Percentiles rank a stretch among this genome's conserved stretches.
Evolutionary conservation across 2,329 filamentous ascomycete species (phyloP).

Genomic region (Exutisphaerella laricina): DNA sequence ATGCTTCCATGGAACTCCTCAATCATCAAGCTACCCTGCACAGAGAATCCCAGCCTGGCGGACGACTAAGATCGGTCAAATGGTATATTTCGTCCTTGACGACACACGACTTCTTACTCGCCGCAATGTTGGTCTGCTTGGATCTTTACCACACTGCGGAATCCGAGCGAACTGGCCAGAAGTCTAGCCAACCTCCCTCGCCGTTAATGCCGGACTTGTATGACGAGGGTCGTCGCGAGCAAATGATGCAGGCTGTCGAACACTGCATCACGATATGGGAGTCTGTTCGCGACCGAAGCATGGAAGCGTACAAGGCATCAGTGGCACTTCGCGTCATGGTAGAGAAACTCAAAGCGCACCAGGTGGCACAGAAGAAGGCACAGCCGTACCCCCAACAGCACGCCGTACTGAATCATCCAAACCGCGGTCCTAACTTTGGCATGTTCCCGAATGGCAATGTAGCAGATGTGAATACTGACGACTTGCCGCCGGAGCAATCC

Average conservation of each 20-base stretch:
- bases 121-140: conserved; percentile 75
- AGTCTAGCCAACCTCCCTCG: conserved; percentile 19
- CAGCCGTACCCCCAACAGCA: conserved; percentile 8
- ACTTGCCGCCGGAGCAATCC: conserved; percentile 54
- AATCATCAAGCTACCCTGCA: conserved; percentile 70
- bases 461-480: conserved; percentile 46
- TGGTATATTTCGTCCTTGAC: conserved; percentile 76
- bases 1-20: conserved; percentile 77
- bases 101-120: conserved; percentile 78
- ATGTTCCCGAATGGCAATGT: conserved; percentile 31
- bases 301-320: conserved; percentile 86
- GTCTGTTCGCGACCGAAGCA: conserved; percentile 65
- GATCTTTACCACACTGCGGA: conserved; percentile 69
- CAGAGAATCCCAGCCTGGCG: conserved; percentile 65
- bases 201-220: conserved; percentile 35
- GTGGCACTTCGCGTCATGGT: conserved; percentile 79
- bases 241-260: conserved; percentile 72
- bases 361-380: conserved; percentile 12
- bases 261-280: conserved; percentile 74
- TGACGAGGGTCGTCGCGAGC: conserved; percentile 50
- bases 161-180: conserved; percentile 36
- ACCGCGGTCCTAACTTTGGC: conserved; percentile 22
- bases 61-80: conserved; percentile 65
- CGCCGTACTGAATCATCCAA: conserved; percentile 1
- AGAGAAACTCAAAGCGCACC: conserved; percentile 61